phyloP scores from a whole-genome alignment of 2,329 filamentous ascomycete genomes.

The Colletotrichum cuscutae region DNA sequence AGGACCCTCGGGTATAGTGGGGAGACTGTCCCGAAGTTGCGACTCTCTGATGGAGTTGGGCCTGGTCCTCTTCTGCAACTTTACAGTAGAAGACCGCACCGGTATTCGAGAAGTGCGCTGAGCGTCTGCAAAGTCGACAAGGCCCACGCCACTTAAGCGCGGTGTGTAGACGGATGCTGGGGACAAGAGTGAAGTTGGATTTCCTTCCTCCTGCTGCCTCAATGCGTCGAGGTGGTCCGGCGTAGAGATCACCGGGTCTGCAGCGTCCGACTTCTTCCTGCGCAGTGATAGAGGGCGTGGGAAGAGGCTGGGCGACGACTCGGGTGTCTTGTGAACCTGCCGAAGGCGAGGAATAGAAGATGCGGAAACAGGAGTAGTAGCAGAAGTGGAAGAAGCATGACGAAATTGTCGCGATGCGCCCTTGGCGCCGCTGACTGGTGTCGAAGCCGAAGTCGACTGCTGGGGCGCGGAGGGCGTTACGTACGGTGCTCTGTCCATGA shows the following conservation, averaged over 20 bases:
- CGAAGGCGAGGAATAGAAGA: slow-evolving; percentile 32
- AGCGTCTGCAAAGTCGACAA: slow-evolving; percentile 18
- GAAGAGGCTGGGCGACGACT: slow-evolving; percentile 36
- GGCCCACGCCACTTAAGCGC: background rate
- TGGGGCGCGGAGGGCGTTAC: slow-evolving; percentile 47
- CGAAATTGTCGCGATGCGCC: slow-evolving; percentile 16
- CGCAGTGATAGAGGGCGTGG: slow-evolving; percentile 38
- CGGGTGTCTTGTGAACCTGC: slow-evolving; percentile 31
- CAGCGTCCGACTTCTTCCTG: slow-evolving; percentile 27
- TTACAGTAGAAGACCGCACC: slow-evolving; percentile 52
- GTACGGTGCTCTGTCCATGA: slow-evolving; percentile 62
- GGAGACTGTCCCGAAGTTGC: slow-evolving; percentile 53
- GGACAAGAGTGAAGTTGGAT: slow-evolving; percentile 34
- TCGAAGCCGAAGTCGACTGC: slow-evolving; percentile 5
- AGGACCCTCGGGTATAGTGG: slow-evolving; percentile 62
- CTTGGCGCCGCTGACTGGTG: background rate
- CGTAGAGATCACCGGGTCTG: slow-evolving; percentile 42
- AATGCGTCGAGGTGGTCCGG: slow-evolving; percentile 49
- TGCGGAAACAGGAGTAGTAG: slow-evolving; percentile 35
- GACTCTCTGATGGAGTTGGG: slow-evolving; percentile 42
- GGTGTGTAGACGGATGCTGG: slow-evolving; percentile 14
- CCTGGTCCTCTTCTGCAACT: slow-evolving; percentile 58
- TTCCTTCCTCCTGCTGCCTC: slow-evolving; percentile 50
- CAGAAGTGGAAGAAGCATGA: slow-evolving; percentile 34
- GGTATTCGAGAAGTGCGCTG: slow-evolving; percentile 38